Evolutionary conservation across 805 yeast genomes (phyloP), one percentile per base, ranked within the genome.

Genomic region (Yarrowia sp.): DNA sequence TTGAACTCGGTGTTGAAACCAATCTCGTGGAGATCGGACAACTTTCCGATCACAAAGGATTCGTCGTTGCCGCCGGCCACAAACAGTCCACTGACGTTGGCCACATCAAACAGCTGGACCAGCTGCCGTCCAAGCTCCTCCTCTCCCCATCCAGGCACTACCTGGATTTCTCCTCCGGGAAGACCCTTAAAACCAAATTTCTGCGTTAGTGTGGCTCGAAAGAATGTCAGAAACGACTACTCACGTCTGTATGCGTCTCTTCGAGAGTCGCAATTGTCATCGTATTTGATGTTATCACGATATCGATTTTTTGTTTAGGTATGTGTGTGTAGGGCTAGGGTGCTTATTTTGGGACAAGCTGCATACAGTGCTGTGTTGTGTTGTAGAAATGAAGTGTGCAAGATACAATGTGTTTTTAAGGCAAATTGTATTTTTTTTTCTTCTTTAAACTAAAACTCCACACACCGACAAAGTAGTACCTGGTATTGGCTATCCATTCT

Each of bases 41-140:
- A 64, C n/a, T 52, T 62, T 7, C 69, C 75, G 2, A 68, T 44
- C 7, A 65, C 64, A 22, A 64, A 58, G 46, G 72, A 71, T 8
- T 14, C 22, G 17, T 62, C 64, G 4, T 64, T 33, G 4, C 68
- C 68, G 21, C 68, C 75, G 30, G 69, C 67, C 7, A 71, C 71
- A 56, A 70, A 70, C 19, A 70, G 24, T 16, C 69, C 73, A 11
- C 65, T 52, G 11, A 41, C 64, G 38, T 67, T 69, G 16, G 74
- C 73, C 22, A 73, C 59, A 30, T 72, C 71, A 38, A 73, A 62
- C 36, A 74, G 63, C 9, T 67, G 28, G 19, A 66, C 38, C 19
- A 24, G 30, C 48, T 65, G 11, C 2, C 40, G 26, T 8, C 46
- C 46, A 2, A 61, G 36, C 56, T 61, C 56, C 22, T 44, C 40